Conservation (phyloP, 2,329 filamentous ascomycete species). For the Hymenoscyphus linearis region DNA sequence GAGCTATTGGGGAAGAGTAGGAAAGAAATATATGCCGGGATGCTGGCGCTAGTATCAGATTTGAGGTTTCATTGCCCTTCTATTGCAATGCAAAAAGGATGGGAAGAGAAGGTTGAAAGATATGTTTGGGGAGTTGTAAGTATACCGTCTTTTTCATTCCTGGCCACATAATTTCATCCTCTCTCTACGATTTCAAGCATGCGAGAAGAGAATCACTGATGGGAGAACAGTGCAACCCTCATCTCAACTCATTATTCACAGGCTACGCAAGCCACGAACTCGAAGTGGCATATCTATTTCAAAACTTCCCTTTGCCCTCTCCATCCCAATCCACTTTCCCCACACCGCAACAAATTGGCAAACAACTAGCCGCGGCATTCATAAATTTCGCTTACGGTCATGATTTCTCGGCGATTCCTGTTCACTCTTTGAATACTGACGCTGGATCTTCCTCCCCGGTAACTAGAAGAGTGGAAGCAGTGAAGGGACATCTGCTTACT, state of each 20-base stretch:
- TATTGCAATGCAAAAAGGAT: neutral
- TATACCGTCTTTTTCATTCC: neutral
- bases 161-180: neutral
- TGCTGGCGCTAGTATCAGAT: constrained; percentile 13
- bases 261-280: constrained; percentile 16
- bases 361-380: constrained; percentile 1
- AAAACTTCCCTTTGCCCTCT: constrained; percentile 5
- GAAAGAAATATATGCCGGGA: constrained; percentile 9
- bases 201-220: constrained; percentile 10
- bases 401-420: neutral
- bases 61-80: constrained; percentile 15
- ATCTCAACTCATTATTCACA: constrained; percentile 5
- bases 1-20: neutral
- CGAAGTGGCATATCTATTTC: constrained; percentile 14
- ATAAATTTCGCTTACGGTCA: neutral
- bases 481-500: neutral
- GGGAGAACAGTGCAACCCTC: constrained; percentile 12
- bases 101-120: neutral
- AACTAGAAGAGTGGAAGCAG: neutral
- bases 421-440: neutral
- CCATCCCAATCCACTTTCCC: neutral
- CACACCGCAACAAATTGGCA: neutral
- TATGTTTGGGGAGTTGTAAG: constrained; percentile 6
- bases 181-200: neutral
- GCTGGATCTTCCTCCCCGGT: neutral